Evolutionary conservation across 371 early-diverging fungal species (phyloP), one percentile per base, ranked within the genome.

Genomic region (Umbelopsis sp.): DNA sequence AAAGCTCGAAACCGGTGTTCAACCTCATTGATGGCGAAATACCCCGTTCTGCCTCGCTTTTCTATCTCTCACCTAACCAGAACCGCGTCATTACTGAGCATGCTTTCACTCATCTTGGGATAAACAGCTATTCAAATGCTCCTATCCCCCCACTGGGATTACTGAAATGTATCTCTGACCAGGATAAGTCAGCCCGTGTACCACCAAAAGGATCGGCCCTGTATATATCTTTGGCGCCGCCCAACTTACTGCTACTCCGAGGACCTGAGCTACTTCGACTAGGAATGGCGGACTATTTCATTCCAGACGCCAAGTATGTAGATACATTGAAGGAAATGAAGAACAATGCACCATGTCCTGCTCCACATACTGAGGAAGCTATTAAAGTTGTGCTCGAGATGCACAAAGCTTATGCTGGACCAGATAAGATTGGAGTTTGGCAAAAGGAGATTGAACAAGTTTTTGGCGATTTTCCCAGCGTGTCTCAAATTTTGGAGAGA

Each of bases 391-490:
- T 80, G 0, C 65, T 86, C 11, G 74, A 81, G 16, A 74, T 80
- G 1, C 72, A 83, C 38, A 77, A 84, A 51, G 75, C 80, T 0
- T 87, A 87, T 66, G 78, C 88, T 41, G 88, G 88, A 9, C 88
- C 88, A 4, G 80, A 85, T 52, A 80, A 84, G 51, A 70, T 87
- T 44, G 74, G 74, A 44, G 85, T 85, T 0, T 87, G 88, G 88
- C 70, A 81, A 46, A 69, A 80, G 5, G 76, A 81, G 38, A 81
- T 87, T 51, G 66, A 80, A n/a, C 67, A 70, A 29, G 74, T 79
- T 20, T 86, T 86, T 82, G 84, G 79, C 11, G 86, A 81, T 79
- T 71, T 78, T 67, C 32, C 51, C 11, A 44, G 4, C 7, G 22
- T 41, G 24, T 7, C 8, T 10, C 18, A 41, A 38, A 25, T 64